phyloP scores from a whole-genome alignment of 768 basidiomycete species.

The Termitomyces heimii region DNA sequence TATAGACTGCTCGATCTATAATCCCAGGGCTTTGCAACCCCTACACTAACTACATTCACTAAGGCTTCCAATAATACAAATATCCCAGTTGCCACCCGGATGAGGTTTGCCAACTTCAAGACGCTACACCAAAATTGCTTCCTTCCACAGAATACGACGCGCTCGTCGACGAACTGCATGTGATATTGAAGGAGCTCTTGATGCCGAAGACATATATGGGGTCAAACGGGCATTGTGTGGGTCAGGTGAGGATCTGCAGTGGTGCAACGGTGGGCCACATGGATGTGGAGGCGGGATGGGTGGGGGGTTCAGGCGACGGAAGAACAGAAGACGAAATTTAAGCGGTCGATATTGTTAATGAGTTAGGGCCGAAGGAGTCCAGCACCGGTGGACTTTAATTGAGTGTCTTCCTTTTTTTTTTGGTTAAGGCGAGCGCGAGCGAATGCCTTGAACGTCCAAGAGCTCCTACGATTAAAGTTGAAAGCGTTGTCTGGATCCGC shows the following conservation, averaged over 20 bases:
- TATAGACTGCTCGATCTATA: not conserved
- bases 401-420: no score
- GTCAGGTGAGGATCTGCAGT: conserved; percentile 49
- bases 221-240: conserved; percentile 61
- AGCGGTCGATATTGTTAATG: conserved; percentile 59
- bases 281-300: conserved; percentile 54
- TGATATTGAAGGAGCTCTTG: conserved; percentile 55
- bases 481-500: no score
- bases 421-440: no score
- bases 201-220: conserved; percentile 67
- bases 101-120: conserved; percentile 38
- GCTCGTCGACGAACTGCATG: conserved; percentile 53
- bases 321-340: conserved; percentile 63
- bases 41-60: conserved; percentile 56
- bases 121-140: conserved; percentile 36
- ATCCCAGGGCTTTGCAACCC: conserved; percentile 66
- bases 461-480: no score
- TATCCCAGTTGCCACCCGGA: conserved; percentile 43
- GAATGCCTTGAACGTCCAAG: no score
- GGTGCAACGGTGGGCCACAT: conserved; percentile 56
- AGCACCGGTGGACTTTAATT: not conserved
- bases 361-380: conserved; percentile 30
- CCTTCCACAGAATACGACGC: conserved; percentile 21
- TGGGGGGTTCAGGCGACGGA: conserved; percentile 41
- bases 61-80: conserved; percentile 24